Evolutionary conservation across 2,329 filamentous ascomycete species (phyloP), one percentile per base, ranked within the genome.

Genomic region (Pestalotiopsis sp.): DNA sequence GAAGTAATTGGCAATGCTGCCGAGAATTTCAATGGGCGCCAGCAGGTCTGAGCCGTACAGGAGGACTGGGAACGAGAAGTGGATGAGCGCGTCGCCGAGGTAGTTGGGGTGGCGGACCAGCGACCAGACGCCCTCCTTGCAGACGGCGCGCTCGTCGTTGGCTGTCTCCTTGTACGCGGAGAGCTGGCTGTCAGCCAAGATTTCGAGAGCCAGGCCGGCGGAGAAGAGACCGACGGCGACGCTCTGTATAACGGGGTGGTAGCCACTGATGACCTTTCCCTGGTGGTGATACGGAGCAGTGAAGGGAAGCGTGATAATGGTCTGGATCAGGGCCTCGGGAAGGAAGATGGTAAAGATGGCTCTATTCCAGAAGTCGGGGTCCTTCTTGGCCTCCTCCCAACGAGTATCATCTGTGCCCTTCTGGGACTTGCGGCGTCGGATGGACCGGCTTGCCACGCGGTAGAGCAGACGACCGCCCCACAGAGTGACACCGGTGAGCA

Each of bases 51-150:
- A 85, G 20, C 85, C 83, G 74, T 86, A 87, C 2, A 90, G 82
- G 69, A 88, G 81, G 7, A 90, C 75, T 1, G 87, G 85, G 81
- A 90, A 90, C 0, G 88, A 89, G 61, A 87, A 73, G 73, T 91
- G 89, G 11, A 88, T 82, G 4, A 90, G 80, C 2, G 85, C 81
- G 68, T 90, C 88, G 2, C 88, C 88, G n/a, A 90, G 84, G 73
- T 90, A 90, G 87, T 90, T 90, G 0, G 88, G 88, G 78, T 90
- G 87, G 63, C 89, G 80, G 31, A 90, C 87, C 40, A 90, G 83
- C 72, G 86, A 87, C 86, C 87, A 90, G 38, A 90, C 88, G 13
- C 87, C 87, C n/a, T 86, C 82, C 14, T 84, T 83, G 70, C 85
- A 82, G 38, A 89, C 79, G 49, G 79, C 80, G 2, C 67, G 67